These are phyloP conservation scores for Dissoconium aciculare DNA, from an alignment of 2,329 filamentous ascomycete genomes.

Conservation along the genomic window DNA sequence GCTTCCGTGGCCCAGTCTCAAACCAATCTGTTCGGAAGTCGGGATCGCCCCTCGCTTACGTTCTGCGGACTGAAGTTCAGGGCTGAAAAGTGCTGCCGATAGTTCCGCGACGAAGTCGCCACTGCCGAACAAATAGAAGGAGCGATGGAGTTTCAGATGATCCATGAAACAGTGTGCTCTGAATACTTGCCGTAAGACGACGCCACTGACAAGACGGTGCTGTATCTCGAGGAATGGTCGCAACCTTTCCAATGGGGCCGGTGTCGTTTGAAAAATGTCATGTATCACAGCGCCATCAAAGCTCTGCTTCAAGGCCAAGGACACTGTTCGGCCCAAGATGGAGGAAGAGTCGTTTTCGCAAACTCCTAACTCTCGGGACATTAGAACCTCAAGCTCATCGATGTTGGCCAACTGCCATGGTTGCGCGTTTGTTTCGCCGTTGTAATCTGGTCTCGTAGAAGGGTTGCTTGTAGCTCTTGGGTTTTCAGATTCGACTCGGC, in stretches of 20 bases:
- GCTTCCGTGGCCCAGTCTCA: constrained; percentile 65
- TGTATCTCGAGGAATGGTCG: constrained; percentile 56
- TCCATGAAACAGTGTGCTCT: constrained; percentile 52
- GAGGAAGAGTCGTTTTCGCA: neutral
- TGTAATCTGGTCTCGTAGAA: too few species aligned
- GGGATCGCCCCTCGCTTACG: constrained; percentile 53
- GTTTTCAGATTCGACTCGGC: too few species aligned
- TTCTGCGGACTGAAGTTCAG: constrained; percentile 66
- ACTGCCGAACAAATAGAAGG: constrained; percentile 73
- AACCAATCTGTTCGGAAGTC: constrained; percentile 58
- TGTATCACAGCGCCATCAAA: too few species aligned
- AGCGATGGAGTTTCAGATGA: constrained; percentile 60
- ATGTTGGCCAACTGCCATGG: constrained; percentile 2
- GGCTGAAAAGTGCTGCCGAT: constrained; percentile 70
- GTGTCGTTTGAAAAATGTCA: neutral
- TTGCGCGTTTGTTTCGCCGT: neutral
- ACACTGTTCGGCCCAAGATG: neutral
- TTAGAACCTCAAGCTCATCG: constrained; percentile 3
- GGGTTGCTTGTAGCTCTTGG: too few species aligned
- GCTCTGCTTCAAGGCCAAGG: neutral
- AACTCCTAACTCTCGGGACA: constrained; percentile 2
- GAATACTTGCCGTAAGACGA: constrained; percentile 65
- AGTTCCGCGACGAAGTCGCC: constrained; percentile 69
- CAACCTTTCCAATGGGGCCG: constrained; percentile 11
- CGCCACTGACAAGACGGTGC: constrained; percentile 59